Base-by-base conservation (phyloP, 768 basidiomycete genomes). In the Suillus ampliporus region DNA sequence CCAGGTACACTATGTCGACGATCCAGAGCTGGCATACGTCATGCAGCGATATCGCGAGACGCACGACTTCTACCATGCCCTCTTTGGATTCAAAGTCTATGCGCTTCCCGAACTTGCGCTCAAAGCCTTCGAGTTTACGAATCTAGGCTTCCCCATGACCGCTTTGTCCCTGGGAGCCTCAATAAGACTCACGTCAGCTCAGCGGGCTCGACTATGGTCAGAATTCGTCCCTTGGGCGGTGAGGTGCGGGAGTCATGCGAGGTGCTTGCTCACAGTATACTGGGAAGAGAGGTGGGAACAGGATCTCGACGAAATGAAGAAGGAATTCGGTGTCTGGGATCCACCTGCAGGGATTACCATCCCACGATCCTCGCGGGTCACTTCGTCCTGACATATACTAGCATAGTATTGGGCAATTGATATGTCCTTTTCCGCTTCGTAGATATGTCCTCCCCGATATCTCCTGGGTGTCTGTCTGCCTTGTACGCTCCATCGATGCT, bases 41-140 rank as follows among this genome's bases (percentile, higher is more conserved):
- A 94, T 99, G 91, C 94, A 96, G 68, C 90, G 97, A 57, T 99
- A 99, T 75, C 90, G 97, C 28, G 96, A 99, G 78, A 97, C 92
- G 66, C 97, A 99, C 77, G 97, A 99, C 78, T 90, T 99, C 68
- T 97, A 98, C 72, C 97, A 99, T 72, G 93, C 92, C 70, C 84
- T 99, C 64, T 89, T 88, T 78, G 87, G 87, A 68, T 83, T 99
- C 10, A 95, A 95, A 0, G 94, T 98, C 62, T 89, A 89, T 64
- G 91, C 97, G 70, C 86, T 91, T 61, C 93, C 91, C 52, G 97
- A 99, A 74, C 84, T 99, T 35, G 94, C 95, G 1, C 86, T 99
- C 75, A 99, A 99, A 73, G 90, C 87, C 68, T 95, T 99, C 69
- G 97, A 99, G 75, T 91, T 96, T 62, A 86, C 92, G 34, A 98